Evolutionary conservation across 805 yeast genomes (phyloP).

Genomic region (Jamesozyma lodderae): DNA sequence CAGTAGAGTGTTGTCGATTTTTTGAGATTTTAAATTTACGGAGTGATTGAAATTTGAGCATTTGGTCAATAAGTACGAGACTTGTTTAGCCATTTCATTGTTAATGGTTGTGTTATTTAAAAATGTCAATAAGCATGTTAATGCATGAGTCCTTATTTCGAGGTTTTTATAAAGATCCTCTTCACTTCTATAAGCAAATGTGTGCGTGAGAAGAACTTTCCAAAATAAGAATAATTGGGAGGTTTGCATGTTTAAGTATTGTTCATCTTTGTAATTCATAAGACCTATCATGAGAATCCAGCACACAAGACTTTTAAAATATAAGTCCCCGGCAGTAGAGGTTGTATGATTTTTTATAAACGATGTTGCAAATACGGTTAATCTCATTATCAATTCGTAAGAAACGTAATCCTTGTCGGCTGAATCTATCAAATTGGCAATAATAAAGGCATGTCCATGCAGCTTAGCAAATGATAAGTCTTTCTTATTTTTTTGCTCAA

Average conservation of each 20-base stretch:
- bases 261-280: slow-evolving; percentile 47
- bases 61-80: slow-evolving; percentile 43
- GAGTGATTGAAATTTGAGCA: slow-evolving; percentile 29
- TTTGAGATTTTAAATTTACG: slow-evolving; percentile 18
- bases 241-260: slow-evolving; percentile 44
- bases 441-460: slow-evolving; percentile 34
- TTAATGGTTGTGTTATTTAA: slow-evolving; percentile 35
- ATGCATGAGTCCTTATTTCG: slow-evolving; percentile 49
- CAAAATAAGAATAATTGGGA: slow-evolving; percentile 55
- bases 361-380: slow-evolving; percentile 37
- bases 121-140: slow-evolving; percentile 49
- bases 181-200: slow-evolving; percentile 34
- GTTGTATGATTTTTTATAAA: slow-evolving; percentile 34
- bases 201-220: slow-evolving; percentile 49
- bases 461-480: slow-evolving; percentile 26
- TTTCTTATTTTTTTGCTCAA: slow-evolving; percentile 19
- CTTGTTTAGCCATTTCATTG: slow-evolving; percentile 35
- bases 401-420: slow-evolving; percentile 38
- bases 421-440: slow-evolving; percentile 30
- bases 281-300: slow-evolving; percentile 61
- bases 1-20: slow-evolving; percentile 26
- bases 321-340: slow-evolving; percentile 25
- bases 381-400: slow-evolving; percentile 35
- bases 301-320: slow-evolving; percentile 36
- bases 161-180: slow-evolving; percentile 33